Evolutionary conservation across 2,329 filamentous ascomycete genomes (phyloP), one percentile per base, ranked within the genome.

Genomic region (Verticillium klebahnii): DNA sequence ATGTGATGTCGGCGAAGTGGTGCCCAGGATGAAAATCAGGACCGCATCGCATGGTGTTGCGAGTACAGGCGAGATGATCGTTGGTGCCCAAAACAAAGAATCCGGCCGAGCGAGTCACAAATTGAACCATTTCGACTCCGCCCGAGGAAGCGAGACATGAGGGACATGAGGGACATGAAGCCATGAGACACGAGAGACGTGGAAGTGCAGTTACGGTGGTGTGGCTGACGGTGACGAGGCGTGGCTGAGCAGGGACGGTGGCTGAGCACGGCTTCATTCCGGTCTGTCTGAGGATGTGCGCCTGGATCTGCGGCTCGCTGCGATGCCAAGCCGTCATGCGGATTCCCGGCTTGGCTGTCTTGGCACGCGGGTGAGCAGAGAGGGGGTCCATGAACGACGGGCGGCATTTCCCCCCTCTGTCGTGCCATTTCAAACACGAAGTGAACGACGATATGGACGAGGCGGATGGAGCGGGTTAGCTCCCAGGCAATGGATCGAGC

Each of bases 401-500:
- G 31, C 29, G 14, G 34, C n/a, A 25, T 37, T 57, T 52, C 11
- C 8, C 45, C 45, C 19, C 45, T 19, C 23, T 52, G 7, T 52
- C 45, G 45, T 52, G 12, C 8, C 19, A 25, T 12, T 52, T 52
- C 11, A 9, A 14, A n/a, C n/a, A 19, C 17, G n/a, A 11, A 37
- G 14, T n/a, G 50, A 32, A 23, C 32, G 57, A 29, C 57, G 25
- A 32, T 29, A 45, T 45, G 14, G 11, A 52, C 34, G 56, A 60
- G 60, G 60, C 64, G 62, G 64, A 61, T 63, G 60, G 57, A 40
- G 59, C 64, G 64, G 64, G 58, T 65, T 65, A n/a, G 54, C 62
- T 61, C 56, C 56, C 32, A 64, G 62, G 62, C 64, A 65, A 65
- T 65, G 57, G 60, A 63, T 61, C 64, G 62, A 60, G 64, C 64